Base-by-base conservation (phyloP, 129 eudicot genomes). In the Flaveria bidentis region DNA sequence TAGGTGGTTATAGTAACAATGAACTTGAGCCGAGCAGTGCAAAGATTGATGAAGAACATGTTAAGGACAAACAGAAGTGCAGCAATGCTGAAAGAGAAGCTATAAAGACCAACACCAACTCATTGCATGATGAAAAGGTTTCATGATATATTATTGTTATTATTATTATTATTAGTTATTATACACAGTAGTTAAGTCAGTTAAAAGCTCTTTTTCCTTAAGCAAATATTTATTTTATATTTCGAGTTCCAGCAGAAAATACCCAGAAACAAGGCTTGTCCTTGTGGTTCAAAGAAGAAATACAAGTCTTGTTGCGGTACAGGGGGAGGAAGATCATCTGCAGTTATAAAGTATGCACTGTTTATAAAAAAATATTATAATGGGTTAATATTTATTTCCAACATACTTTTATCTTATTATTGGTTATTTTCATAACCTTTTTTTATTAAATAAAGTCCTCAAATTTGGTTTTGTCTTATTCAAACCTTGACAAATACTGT, bases 271-370 rank as follows among this genome's bases (percentile, higher is more conserved):
- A 93, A 93, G 82, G 76, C 82, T 1, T 93, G 98, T 73, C 97
- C 97, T 12, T 93, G 97, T 82, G 98, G 98, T 58, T 93, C 98
- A 26, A 88, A 85, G 80, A 90, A 90, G 92, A 93, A 93, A 76
- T 87, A 90, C 86, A 90, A 93, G 87, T 84, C 98, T 69, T 93
- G 97, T 77, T 93, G 98, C 71, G 98, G 97, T 67, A 45, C 96
- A 55, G 96, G 77, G 62, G 78, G 87, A 12, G 88, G 87, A 60
- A 93, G 78, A 79, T 74, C 87, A 44, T 87, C 95, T 46, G 49
- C 85, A 57, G 88, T 90, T 74, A 58, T 86, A 82, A 67, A 66
- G 98, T 93, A 90, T 75, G 97, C 56, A 74, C 72, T 71, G n/a
- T 9, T 51, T 15, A 28, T 18, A 36, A 12, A n/a, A 26, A 1